Evolutionary conservation across 768 basidiomycete species (phyloP).

Genomic region (Tricholoma terreum): DNA sequence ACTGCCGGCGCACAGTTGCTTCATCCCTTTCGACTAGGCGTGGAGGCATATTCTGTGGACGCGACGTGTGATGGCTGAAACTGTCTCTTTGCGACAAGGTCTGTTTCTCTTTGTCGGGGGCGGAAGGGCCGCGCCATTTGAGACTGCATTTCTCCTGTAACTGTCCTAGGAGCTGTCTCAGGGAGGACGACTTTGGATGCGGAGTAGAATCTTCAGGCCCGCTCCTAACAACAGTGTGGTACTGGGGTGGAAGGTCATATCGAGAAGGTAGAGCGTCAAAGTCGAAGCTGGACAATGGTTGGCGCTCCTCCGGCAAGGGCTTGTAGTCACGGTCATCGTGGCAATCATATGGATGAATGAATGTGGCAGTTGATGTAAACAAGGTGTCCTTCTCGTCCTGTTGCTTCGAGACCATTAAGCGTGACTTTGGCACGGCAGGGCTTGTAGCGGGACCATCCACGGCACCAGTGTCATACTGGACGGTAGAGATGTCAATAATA

Average conservation of each 20-base stretch:
- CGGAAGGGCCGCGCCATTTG: slow-evolving; percentile 28
- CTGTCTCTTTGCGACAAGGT: slow-evolving; percentile 14
- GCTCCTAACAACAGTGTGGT: slow-evolving; percentile 14
- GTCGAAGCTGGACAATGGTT: slow-evolving; percentile 42
- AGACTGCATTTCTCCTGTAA: slow-evolving; percentile 43
- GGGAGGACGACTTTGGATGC: slow-evolving; percentile 20
- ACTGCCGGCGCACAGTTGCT: slow-evolving; percentile 34
- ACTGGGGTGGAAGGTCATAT: slow-evolving; percentile 3
- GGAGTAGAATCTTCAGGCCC: slow-evolving; percentile 16
- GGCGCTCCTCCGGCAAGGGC: slow-evolving; percentile 34
- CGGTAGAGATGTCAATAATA: slow-evolving; percentile 40
- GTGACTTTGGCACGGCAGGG: slow-evolving; percentile 19
- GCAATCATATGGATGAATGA: slow-evolving; percentile 47
- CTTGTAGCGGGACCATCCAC: slow-evolving; percentile 32
- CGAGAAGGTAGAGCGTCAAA: slow-evolving; percentile 49
- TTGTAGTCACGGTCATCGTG: slow-evolving; percentile 26
- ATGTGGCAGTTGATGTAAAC: slow-evolving; percentile 42
- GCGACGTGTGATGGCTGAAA: slow-evolving; percentile 3
- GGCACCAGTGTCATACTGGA: slow-evolving; percentile 38
- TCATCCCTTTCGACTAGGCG: slow-evolving; percentile 15
- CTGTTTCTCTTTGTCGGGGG: slow-evolving; percentile 1
- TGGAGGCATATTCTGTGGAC: slow-evolving; percentile 7
- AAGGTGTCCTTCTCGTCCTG: slow-evolving; percentile 3
- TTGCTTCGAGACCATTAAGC: slow-evolving; percentile 16
- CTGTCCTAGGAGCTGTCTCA: slow-evolving; percentile 34